Evolutionary conservation across 257 asterid genomes (phyloP).

Genomic region (Echium plantagineum): DNA sequence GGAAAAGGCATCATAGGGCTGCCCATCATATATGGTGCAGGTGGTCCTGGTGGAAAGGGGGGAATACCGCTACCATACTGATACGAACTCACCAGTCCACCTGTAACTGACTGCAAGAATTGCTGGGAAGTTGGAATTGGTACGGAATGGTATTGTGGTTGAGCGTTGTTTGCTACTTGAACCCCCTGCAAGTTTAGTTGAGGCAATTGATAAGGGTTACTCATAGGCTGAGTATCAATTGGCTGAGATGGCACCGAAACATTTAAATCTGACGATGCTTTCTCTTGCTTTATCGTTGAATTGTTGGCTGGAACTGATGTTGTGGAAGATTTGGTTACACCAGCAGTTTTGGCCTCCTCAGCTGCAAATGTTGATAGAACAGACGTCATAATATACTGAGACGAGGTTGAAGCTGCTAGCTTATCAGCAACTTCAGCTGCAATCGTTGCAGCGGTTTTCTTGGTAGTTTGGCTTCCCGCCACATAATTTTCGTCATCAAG

Average conservation of each 20-base stretch:
- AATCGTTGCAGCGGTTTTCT: conserved; percentile 63
- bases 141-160: conserved; percentile 37
- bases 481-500: conserved; percentile 44
- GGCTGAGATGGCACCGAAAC: conserved; percentile 22
- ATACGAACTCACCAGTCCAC: conserved; percentile 36
- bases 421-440: conserved; percentile 87
- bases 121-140: conserved; percentile 44
- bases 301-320: conserved; percentile 23
- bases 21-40: conserved; percentile 45
- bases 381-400: conserved; percentile 75
- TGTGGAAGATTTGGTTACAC: conserved; percentile 40
- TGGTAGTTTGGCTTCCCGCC: conserved; percentile 28
- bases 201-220: conserved; percentile 32
- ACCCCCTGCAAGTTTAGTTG: conserved; percentile 25
- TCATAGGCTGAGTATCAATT: conserved; percentile 24
- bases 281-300: conserved; percentile 25
- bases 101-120: conserved; percentile 44
- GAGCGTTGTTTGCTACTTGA: conserved; percentile 30
- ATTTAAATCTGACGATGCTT: conserved; percentile 26
- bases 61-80: conserved; percentile 33
- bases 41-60: conserved; percentile 37
- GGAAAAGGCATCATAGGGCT: conserved; percentile 42
- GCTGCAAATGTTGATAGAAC: conserved; percentile 91
- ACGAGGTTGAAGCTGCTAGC: conserved; percentile 81
- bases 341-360: conserved; percentile 68